Evolutionary conservation across 1,284 basidiomycete species (phyloP).

Genomic region (Apiotrichum veenhuisii): DNA sequence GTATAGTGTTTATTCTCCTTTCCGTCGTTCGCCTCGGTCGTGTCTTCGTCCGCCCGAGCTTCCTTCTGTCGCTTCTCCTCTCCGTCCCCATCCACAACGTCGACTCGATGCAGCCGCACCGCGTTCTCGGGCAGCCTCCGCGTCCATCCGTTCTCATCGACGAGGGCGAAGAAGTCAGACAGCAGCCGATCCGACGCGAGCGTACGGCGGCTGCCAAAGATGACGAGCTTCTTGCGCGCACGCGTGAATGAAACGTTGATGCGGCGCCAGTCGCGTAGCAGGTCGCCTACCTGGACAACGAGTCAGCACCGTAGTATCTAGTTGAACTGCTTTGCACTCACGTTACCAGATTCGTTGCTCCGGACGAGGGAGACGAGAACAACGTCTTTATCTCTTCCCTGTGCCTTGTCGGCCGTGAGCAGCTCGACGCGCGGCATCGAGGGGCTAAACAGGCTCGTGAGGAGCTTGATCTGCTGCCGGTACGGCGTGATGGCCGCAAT

Average conservation of each 20-base stretch:
- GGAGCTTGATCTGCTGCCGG: conserved; percentile 91
- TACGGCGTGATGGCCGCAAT: conserved; percentile 89
- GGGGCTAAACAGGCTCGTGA: conserved; percentile 60
- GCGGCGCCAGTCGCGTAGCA: conserved; percentile 89
- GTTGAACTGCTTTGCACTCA: conserved; percentile 47
- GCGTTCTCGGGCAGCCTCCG: conserved; percentile 58
- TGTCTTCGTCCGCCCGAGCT: not conserved
- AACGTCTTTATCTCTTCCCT: conserved; percentile 94
- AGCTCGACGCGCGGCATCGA: too few relatives aligned
- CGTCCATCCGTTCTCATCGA: conserved; percentile 69
- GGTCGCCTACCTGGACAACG: conserved; percentile 70
- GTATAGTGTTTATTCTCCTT: not conserved
- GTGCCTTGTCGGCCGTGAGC: conserved; percentile 94
- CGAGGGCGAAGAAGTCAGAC: conserved; percentile 66
- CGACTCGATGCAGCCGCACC: conserved; percentile 42
- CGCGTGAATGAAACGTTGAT: conserved; percentile 97
- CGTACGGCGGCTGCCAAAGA: conserved; percentile 79
- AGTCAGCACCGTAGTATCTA: not conserved
- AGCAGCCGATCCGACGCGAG: conserved; percentile 60
- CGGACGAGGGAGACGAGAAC: conserved; percentile 90
- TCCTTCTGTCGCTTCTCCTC: not conserved
- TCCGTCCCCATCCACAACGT: not conserved
- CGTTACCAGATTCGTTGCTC: conserved; percentile 70
- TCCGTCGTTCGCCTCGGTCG: conserved; percentile 1
- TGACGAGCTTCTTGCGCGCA: conserved; percentile 80